Evolutionary conservation across 192 early-diverging fungal species (phyloP).

Genomic region (Backusella tarrabulga): DNA sequence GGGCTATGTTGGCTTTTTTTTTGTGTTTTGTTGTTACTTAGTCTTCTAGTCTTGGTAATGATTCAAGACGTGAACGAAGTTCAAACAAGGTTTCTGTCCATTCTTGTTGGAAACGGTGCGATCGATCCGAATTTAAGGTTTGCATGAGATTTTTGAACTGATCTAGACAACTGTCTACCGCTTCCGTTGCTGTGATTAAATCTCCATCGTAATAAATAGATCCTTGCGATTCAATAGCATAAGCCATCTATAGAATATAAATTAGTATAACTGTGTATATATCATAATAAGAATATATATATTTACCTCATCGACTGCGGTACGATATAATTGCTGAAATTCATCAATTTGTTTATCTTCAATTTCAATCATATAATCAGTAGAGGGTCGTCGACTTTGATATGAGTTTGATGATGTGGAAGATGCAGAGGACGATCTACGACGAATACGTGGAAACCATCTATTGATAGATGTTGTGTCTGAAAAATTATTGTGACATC

Average conservation of each 20-base stretch:
- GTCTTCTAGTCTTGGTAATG: not conserved
- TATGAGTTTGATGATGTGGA: constrained; percentile 5
- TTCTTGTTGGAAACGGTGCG: not conserved
- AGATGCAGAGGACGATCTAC: constrained; percentile 17
- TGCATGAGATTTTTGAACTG: not conserved
- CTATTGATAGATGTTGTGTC: not conserved
- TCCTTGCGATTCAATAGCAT: constrained; percentile 21
- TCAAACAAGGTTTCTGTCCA: constrained; percentile 4
- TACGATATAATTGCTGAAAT: not conserved
- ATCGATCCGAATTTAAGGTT: not conserved
- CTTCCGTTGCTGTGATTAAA: constrained; percentile 13
- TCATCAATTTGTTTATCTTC: constrained; percentile 11
- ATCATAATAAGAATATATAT: not conserved
- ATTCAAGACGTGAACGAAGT: not conserved
- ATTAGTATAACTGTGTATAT: not conserved
- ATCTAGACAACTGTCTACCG: constrained; percentile 9
- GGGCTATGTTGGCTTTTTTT: not conserved
- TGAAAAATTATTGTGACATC: not conserved
- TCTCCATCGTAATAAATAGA: constrained; percentile 25
- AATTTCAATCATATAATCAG: constrained; percentile 3
- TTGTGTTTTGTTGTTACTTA: not conserved
- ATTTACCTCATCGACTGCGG: constrained; percentile 18
- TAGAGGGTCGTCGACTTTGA: not conserved
- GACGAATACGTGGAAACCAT: constrained; percentile 19
- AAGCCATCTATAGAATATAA: constrained; percentile 10